phyloP scores from a whole-genome alignment of 1,139 yeast genomes.

The Eremothecium coryli region DNA sequence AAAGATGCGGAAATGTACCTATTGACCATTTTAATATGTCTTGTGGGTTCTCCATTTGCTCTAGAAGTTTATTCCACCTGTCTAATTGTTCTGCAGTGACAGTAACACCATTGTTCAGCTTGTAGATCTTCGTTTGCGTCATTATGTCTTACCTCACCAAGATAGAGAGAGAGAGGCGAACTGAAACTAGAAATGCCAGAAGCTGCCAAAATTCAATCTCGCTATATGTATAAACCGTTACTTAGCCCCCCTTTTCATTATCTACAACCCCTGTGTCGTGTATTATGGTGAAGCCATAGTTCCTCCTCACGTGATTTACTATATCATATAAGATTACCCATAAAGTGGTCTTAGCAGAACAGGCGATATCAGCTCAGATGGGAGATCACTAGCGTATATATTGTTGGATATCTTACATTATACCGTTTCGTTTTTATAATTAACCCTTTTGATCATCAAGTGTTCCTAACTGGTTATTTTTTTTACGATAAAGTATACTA shows the following conservation, averaged over 20 bases:
- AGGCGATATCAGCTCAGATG: too few relatives aligned
- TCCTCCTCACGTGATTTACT: too few relatives aligned
- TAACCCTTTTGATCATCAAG: too few relatives aligned
- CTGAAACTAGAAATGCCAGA: background rate
- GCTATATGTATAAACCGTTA: conserved; percentile 1
- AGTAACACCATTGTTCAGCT: conserved; percentile 23
- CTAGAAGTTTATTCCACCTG: conserved; percentile 55
- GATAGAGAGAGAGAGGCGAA: background rate
- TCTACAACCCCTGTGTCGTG: too few relatives aligned
- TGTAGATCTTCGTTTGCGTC: background rate
- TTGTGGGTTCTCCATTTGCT: conserved; percentile 45
- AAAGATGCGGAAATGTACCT: conserved; percentile 68
- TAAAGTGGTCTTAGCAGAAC: too few relatives aligned
- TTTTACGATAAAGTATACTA: too few relatives aligned
- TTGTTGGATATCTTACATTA: too few relatives aligned
- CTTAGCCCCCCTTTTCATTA: background rate
- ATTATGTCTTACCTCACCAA: background rate
- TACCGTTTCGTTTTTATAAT: too few relatives aligned
- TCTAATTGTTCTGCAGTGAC: conserved; percentile 44
- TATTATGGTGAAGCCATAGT: too few relatives aligned
- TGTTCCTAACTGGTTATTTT: too few relatives aligned
- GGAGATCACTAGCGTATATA: too few relatives aligned
- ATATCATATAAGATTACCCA: too few relatives aligned
- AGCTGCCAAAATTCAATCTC: background rate
- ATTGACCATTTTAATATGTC: conserved; percentile 78